Evolutionary conservation across 2,329 filamentous ascomycete species (phyloP), one percentile per base, ranked within the genome.

Genomic region (Beauveria varroae): DNA sequence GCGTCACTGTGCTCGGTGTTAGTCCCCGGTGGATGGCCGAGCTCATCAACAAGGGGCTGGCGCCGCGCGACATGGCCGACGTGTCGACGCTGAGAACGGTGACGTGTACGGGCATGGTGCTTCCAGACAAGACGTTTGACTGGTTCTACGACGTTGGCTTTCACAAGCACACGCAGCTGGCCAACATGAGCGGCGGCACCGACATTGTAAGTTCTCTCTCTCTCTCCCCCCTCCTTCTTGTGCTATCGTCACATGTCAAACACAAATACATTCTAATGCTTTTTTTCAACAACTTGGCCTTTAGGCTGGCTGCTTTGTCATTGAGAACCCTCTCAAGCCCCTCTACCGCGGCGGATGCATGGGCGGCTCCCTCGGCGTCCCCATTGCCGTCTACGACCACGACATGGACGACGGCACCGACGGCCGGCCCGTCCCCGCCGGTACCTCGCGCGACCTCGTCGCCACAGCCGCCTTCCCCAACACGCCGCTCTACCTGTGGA

Each of bases 11-110:
- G 66, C 76, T 95, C 8, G 91, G 91, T 1, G 87, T 86, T 7
- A 90, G 88, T 59, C 91, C 91, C 0, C 80, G 89, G 5, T 96
- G 89, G 80, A 78, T 96, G 67, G 82, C 87, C 56, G 90, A 93
- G 68, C 71, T 95, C 18, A 82, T 86, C 63, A 89, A 86, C 66
- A 79, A 81, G 22, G 78, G 79, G 0, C 79, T 93, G 47, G 74
- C 76, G 0, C 90, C 90, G 0, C 79, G 82, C 12, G 76, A 86
- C 1, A 74, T 86, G 9, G 79, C 82, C 1, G 83, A 93, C 67
- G 73, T 96, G 37, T 83, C 81, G 8, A 74, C 72, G 6, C 76
- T 96, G 28, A 75, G 77, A 30, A 72, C 78, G 3, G 88, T 93
- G 34, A 85, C 81, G 0, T 87, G 83, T 57, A 96, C 91, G 0